Conservation (phyloP, 2,329 filamentous ascomycete genomes). For the Ophiostoma pallidulum region DNA sequence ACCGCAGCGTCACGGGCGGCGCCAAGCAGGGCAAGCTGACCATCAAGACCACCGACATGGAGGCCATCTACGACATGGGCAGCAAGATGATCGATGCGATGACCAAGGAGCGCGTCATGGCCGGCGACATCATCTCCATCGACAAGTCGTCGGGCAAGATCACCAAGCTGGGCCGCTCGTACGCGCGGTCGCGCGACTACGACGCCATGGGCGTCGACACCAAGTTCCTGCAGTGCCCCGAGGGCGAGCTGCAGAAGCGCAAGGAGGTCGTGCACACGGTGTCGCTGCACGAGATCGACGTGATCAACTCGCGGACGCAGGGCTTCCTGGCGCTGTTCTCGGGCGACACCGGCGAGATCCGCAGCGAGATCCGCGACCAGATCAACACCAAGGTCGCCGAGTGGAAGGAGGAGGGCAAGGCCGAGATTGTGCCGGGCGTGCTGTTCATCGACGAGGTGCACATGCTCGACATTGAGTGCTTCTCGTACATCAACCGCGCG, state of each 20-base stretch:
- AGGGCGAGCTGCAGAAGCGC: slow-evolving; percentile 93
- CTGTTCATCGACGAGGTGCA: slow-evolving; percentile 98
- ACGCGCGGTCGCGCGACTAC: slow-evolving; percentile 91
- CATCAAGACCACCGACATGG: slow-evolving; percentile 99
- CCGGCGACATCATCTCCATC: slow-evolving; percentile 95
- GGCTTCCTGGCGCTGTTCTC: slow-evolving; percentile 96
- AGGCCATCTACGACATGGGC: slow-evolving; percentile 98
- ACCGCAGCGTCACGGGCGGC: slow-evolving; percentile 88
- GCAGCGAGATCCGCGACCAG: slow-evolving; percentile 93
- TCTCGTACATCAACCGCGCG: slow-evolving; percentile 95
- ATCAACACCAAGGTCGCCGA: slow-evolving; percentile 98
- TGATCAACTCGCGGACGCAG: slow-evolving; percentile 98
- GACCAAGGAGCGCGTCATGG: slow-evolving; percentile 99
- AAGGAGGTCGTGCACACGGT: slow-evolving; percentile 97
- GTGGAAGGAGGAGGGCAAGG: slow-evolving; percentile 99
- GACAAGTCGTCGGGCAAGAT: slow-evolving; percentile 98
- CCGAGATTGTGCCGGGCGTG: slow-evolving; percentile 93
- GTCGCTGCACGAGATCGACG: slow-evolving; percentile 94
- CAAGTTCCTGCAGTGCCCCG: slow-evolving; percentile 95
- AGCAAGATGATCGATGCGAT: slow-evolving; percentile 99
- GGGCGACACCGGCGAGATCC: slow-evolving; percentile 94
- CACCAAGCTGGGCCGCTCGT: slow-evolving; percentile 90
- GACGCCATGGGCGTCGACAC: slow-evolving; percentile 98
- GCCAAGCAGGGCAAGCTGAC: slow-evolving; percentile 99
- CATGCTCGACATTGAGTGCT: slow-evolving; percentile 99